Base-by-base conservation (phyloP, 768 basidiomycete genomes). In the Tremella fuciformis region DNA sequence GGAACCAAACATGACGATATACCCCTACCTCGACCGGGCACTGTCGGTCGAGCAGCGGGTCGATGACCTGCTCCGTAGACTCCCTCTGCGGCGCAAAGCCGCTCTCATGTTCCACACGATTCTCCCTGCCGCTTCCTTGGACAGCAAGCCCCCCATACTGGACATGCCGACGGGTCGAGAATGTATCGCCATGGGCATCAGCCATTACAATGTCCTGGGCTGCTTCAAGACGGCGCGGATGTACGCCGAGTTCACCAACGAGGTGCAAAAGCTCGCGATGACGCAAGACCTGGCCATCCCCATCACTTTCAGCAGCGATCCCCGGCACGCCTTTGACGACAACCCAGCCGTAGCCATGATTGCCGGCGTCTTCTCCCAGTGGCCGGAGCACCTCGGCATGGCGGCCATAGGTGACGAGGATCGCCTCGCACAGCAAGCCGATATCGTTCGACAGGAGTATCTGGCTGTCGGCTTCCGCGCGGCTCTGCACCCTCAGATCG, bases 301-400 rank as follows among this genome's bases (percentile, higher is more conserved):
- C 21, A 34, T 57, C 19, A 57, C 56, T 11, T 22, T 57, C 9
- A 57, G 56, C 40, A 19, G 48, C 29, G 56, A 57, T 37, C 59
- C 53, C 16, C 47, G 53, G 18, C 46, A 60, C 48, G 59, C 59
- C 11, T 55, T 60, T 39, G 26, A 40, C 13, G 29, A 60, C 41
- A 56, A 56, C 9, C 16, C 53, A 1, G 42, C 39, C 4, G 46
- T 47, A 15, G 49, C 58, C 34, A 55, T 60, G 59, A 48, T 29
- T 13, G 59, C 59, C 11, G 53, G 53, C 22, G 37, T 39, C 22
- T 50, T 60, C 22, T 60, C 59, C 7, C 39, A 56, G 9, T 60
- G 59, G 59, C 59, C 59, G 9, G 59, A 60, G 47, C 25, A 25
- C 15, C 9, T 60, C 25, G 59, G 59, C 18, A 60, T 60, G 59